phyloP scores from a whole-genome alignment of 192 early-diverging fungal species.

The Mortierella alpina region DNA sequence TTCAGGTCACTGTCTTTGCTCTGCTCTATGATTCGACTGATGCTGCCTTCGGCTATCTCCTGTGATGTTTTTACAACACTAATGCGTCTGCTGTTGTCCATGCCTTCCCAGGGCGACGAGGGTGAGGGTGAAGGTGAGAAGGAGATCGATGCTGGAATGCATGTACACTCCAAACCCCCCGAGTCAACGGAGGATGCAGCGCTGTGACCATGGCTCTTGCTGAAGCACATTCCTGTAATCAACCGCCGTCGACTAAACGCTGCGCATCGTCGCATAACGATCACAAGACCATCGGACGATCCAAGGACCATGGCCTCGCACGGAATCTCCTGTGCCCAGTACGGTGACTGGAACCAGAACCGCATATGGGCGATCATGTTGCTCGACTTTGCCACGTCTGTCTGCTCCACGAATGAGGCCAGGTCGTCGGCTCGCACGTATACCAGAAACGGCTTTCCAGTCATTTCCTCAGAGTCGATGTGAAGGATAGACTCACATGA shows the following conservation, averaged over 20 bases:
- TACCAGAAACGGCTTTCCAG: conserved; percentile 25
- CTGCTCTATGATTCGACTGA: no score
- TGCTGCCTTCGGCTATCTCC: no score
- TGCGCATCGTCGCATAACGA: conserved; percentile 5
- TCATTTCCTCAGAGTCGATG: conserved; percentile 12
- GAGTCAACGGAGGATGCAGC: neutral
- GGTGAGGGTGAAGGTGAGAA: no score
- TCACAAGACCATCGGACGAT: conserved; percentile 15
- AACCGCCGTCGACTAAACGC: conserved; percentile 17
- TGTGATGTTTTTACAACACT: no score
- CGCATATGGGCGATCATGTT: conserved; percentile 26
- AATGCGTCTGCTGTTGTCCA: no score
- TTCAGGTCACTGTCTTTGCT: no score
- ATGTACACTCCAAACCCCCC: no score
- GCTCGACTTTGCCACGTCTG: conserved; percentile 24
- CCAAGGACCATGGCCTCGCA: conserved; percentile 30
- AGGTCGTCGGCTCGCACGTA: conserved; percentile 41
- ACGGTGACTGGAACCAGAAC: conserved; percentile 43
- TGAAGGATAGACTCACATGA: conserved; percentile 19
- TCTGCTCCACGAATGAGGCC: conserved; percentile 20
- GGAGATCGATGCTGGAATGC: no score
- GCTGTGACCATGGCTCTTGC: neutral
- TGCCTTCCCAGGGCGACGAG: no score
- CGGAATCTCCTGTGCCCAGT: conserved; percentile 14
- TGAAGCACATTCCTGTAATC: neutral